Conservation (phyloP, 2,329 filamentous ascomycete species). For the Huntiella decipiens region DNA sequence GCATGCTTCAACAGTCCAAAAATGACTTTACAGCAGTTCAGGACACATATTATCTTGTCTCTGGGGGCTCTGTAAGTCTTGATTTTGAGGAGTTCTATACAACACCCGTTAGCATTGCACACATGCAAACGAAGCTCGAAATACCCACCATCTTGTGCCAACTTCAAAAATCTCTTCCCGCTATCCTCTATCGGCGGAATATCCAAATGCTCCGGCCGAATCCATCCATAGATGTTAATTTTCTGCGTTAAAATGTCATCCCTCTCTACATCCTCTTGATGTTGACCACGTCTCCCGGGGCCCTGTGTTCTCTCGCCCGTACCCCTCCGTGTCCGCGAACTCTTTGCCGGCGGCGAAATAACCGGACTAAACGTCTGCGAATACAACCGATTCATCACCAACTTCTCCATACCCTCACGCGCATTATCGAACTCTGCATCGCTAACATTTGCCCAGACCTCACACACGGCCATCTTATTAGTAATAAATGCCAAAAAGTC, state of each 20-base stretch:
- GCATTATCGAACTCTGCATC: conserved; percentile 98
- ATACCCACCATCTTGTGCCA: conserved; percentile 58
- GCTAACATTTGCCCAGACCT: conserved; percentile 89
- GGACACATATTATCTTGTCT: conserved; percentile 94
- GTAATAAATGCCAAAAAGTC: conserved; percentile 94
- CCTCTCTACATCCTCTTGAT: conserved; percentile 93
- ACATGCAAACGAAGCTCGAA: not conserved
- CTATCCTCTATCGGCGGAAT: conserved; percentile 72
- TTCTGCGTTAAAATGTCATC: conserved; percentile 95
- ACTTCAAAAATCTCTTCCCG: conserved; percentile 66
- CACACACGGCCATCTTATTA: conserved; percentile 94
- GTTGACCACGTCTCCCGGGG: conserved; percentile 77
- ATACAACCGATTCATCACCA: conserved; percentile 97
- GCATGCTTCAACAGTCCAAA: conserved; percentile 86
- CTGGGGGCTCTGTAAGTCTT: conserved; percentile 91
- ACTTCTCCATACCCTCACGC: conserved; percentile 95
- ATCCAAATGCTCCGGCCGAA: conserved; percentile 81
- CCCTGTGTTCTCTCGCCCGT: conserved; percentile 50
- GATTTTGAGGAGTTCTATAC: conserved; percentile 73
- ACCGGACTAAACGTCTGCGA: conserved; percentile 90
- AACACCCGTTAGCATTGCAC: conserved; percentile 8
- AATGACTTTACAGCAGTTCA: conserved; percentile 99
- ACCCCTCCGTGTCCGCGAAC: conserved; percentile 39
- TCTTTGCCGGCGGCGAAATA: conserved; percentile 55
- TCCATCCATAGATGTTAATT: conserved; percentile 91